Percentiles rank a stretch among this genome's conserved stretches.
phyloP scores from a whole-genome alignment of 2,329 filamentous ascomycete species.

The Pyrenochaeta sp. region DNA sequence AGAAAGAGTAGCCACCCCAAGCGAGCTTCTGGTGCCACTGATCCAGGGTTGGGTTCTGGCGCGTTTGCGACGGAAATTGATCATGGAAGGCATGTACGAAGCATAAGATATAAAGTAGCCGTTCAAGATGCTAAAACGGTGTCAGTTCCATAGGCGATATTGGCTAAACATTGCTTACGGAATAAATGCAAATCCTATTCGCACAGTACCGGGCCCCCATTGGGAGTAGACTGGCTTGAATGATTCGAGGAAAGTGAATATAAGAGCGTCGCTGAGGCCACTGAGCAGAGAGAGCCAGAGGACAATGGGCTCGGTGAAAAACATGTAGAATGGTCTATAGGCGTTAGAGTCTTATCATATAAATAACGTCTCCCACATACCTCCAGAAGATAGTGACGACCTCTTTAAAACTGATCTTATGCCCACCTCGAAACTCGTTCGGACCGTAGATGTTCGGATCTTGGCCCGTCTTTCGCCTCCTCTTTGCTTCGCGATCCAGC shows the following conservation, averaged over 20 bases:
- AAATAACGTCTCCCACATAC: slow-evolving; percentile 11
- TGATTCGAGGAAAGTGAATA: slow-evolving; percentile 79
- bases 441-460: slow-evolving; percentile 73
- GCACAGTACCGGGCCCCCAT: slow-evolving; percentile 68
- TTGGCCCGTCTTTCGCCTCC: slow-evolving; percentile 69
- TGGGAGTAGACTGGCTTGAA: slow-evolving; percentile 73
- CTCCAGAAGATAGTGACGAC: slow-evolving; percentile 57
- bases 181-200: slow-evolving; percentile 69
- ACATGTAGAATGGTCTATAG: slow-evolving; percentile 74
- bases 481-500: slow-evolving; percentile 79
- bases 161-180: slow-evolving; percentile 42
- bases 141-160: not conserved
- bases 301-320: slow-evolving; percentile 77
- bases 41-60: slow-evolving; percentile 58
- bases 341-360: not conserved
- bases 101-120: slow-evolving; percentile 72
- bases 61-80: slow-evolving; percentile 57
- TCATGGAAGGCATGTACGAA: slow-evolving; percentile 66
- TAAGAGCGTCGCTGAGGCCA: slow-evolving; percentile 77
- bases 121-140: slow-evolving; percentile 60
- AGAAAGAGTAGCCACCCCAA: slow-evolving; percentile 72
- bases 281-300: slow-evolving; percentile 73
- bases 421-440: slow-evolving; percentile 63
- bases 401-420: slow-evolving; percentile 54
- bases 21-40: slow-evolving; percentile 69